phyloP scores from a whole-genome alignment of 176 grass and related monocot species.

The Zizania latifolia region DNA sequence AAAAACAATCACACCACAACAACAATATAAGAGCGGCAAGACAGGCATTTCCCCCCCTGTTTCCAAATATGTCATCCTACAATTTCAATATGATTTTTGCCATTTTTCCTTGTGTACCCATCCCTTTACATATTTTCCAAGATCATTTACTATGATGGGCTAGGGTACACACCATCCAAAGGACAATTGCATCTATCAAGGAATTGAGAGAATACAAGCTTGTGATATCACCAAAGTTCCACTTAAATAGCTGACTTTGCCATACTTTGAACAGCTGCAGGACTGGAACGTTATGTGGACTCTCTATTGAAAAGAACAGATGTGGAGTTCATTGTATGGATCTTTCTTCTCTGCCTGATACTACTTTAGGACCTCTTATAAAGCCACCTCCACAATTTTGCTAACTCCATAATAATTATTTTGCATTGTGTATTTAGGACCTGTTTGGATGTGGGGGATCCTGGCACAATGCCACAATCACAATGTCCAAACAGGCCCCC shows the following conservation, averaged over 20 bases:
- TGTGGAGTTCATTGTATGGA: conserved; percentile 73
- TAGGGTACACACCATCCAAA: background rate
- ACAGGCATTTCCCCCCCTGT: background rate
- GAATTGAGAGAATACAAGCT: conserved; percentile 1
- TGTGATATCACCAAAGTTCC: background rate
- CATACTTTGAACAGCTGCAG: conserved; percentile 73
- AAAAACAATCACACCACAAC: background rate
- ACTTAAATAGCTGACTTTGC: conserved; percentile 20
- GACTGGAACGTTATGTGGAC: conserved; percentile 70
- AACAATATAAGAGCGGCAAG: background rate
- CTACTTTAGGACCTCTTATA: background rate
- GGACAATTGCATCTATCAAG: background rate
- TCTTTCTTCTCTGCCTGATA: conserved; percentile 21
- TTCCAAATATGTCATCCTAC: background rate
- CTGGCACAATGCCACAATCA: background rate
- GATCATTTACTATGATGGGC: background rate
- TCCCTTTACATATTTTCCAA: too few relatives aligned
- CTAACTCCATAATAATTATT: background rate
- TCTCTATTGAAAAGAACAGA: conserved; percentile 64
- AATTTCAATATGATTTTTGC: background rate
- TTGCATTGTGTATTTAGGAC: too few relatives aligned
- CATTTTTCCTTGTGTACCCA: background rate
- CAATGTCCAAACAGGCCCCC: background rate
- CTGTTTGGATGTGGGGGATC: background rate
- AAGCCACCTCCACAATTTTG: background rate